phyloP scores from a whole-genome alignment of 2,329 filamentous ascomycete genomes.

The Aspergillus fijiensis region DNA sequence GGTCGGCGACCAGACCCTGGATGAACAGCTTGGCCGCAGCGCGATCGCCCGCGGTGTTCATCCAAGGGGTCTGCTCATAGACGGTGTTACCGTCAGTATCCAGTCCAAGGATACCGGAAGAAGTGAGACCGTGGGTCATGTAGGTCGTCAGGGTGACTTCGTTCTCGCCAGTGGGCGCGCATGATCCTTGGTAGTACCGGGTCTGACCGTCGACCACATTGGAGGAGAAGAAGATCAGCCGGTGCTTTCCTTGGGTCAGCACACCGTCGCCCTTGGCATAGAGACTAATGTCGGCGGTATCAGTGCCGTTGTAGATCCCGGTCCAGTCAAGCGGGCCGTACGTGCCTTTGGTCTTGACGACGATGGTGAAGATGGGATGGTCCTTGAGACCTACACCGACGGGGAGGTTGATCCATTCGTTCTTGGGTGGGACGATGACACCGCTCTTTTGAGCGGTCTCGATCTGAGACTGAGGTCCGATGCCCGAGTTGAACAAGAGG shows the following conservation, averaged over 20 bases:
- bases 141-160: slow-evolving; percentile 25
- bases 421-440: slow-evolving; percentile 42
- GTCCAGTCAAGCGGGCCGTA: slow-evolving; percentile 13
- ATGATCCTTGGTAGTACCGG: slow-evolving; percentile 30
- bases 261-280: slow-evolving; percentile 24
- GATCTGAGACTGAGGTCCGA: slow-evolving; percentile 58
- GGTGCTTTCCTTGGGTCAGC: slow-evolving; percentile 27
- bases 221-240: slow-evolving; percentile 28
- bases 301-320: slow-evolving; percentile 3
- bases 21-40: slow-evolving; percentile 21
- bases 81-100: slow-evolving; percentile 27
- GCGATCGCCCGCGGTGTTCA: slow-evolving; percentile 24
- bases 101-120: slow-evolving; percentile 25
- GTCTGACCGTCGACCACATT: slow-evolving; percentile 25
- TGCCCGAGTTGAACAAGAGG: slow-evolving; percentile 62
- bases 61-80: slow-evolving; percentile 26
- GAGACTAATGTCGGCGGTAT: slow-evolving; percentile 23
- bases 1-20: slow-evolving; percentile 21
- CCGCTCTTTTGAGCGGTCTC: slow-evolving; percentile 46
- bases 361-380: slow-evolving; percentile 25
- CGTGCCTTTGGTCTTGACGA: slow-evolving; percentile 10
- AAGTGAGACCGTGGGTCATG: slow-evolving; percentile 31
- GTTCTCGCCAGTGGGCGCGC: slow-evolving; percentile 16
- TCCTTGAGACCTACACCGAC: slow-evolving; percentile 54
- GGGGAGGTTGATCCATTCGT: slow-evolving; percentile 53